These are phyloP conservation scores for Fistulinella prunicolor DNA, from an alignment of 768 basidiomycete genomes.

Conservation along the genomic window DNA sequence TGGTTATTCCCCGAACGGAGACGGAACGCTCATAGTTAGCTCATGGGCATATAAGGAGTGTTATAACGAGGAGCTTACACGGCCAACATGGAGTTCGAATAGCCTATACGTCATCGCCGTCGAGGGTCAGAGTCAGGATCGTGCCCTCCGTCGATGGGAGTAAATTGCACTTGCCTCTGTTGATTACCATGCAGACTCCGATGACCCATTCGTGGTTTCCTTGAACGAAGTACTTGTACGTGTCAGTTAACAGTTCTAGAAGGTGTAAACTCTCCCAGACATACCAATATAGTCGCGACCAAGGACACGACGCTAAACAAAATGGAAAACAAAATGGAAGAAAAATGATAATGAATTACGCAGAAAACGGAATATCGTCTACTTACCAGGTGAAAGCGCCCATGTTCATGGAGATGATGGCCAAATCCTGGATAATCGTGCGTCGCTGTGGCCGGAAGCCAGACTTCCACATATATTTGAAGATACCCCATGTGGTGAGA, in stretches of 20 bases:
- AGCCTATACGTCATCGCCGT: background rate
- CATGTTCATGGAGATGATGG: conserved; percentile 11
- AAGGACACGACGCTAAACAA: background rate
- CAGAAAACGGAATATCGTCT: background rate
- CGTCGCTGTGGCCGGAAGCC: conserved; percentile 8
- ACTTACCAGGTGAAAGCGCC: conserved; percentile 14
- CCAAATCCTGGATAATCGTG: conserved; percentile 8
- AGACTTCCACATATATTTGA: conserved; percentile 20
- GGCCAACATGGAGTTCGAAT: conserved; percentile 16
- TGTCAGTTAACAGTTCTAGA: background rate
- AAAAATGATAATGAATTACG: no score
- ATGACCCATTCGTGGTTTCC: background rate
- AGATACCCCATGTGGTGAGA: conserved; percentile 1
- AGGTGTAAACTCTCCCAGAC: background rate
- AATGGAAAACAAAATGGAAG: background rate
- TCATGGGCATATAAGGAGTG: no score
- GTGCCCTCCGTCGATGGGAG: background rate
- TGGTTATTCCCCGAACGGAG: no score
- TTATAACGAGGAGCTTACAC: conserved; percentile 4
- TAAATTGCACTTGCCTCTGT: conserved; percentile 3
- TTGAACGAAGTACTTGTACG: conserved; percentile 5
- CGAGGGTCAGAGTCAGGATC: background rate
- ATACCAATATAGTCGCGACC: conserved; percentile 3
- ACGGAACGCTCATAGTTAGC: no score
- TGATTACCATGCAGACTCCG: background rate